Evolutionary conservation across 225 moss, liverwort and hornwort species (phyloP), one percentile per base, ranked within the genome.

Genomic region (Ulota crispa): DNA sequence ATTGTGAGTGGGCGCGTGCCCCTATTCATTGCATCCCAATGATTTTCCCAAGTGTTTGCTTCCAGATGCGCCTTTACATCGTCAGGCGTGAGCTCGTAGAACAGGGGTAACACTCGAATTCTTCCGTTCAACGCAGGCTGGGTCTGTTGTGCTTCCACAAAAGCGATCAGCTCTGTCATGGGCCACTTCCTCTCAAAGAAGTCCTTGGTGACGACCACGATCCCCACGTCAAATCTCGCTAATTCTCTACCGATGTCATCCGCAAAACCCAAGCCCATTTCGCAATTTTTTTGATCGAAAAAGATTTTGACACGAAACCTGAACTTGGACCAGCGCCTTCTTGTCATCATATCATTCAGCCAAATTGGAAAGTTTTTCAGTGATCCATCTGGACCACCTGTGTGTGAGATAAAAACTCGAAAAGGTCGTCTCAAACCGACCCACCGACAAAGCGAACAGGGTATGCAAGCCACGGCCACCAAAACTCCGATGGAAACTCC

Each of bases 261-360:
- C 32, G 31, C 4, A 9, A 76, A 13, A 45, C 2, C 0, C 2
- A 12, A 4, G 21, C 45, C 62, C 3, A 3, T 18, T 2, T 8
- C 5, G 0, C 0, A 1, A 60, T 27, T 1, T 21, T 4, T 19
- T 27, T 21, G 2, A 23, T 55, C 73, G 1, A 43, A 0, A 30
- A 74, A 73, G 28, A n/a, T 2, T 23, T 11, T 23, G 10, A 55
- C 16, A 5, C 4, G 2, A 24, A 10, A 3, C 23, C 34, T 53
- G 3, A 2, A 9, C 5, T 4, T 47, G 3, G 7, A 62, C 62
- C 62, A 62, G 3, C 13, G 2, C 7, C 0, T 30, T 0, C 0
- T 0, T 21, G 0, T 18, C 2, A 75, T 1, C 21, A 0, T 1
- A 0, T 14, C 0, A 21, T 4, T 0, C 21, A 75, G 30, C 0